Base-by-base conservation (phyloP, 345 rosid species). In the Adansonia digitata region DNA sequence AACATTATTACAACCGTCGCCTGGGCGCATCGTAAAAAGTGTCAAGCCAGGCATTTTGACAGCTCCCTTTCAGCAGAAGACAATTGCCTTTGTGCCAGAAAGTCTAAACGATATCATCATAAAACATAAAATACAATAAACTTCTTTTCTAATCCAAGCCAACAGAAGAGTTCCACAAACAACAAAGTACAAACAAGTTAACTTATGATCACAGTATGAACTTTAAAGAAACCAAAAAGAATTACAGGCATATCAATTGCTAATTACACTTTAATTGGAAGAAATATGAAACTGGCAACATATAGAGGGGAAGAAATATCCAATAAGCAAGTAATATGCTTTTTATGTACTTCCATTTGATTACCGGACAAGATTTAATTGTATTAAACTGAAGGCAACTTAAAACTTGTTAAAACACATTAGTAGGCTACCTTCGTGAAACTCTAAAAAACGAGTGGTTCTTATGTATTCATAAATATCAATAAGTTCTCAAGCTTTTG, bases 51-150 rank as follows among this genome's bases (percentile, higher is more conserved):
- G 42, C 61, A 73, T 48, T 27, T 39, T 22, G 40, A 65, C n/a
- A 52, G 56, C 72, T 52, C 63, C 55, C 29, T 9, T 60, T 13
- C 42, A 60, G 57, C 35, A 26, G 24, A 43, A 22, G 43, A 20
- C 26, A 26, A 12, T 66, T 77, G 69, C 69, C 51, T 73, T 56
- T 56, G 26, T 65, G 59, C 75, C 53, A 42, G 7, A 48, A 69
- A 27, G 56, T 68, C 57, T 69, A 69, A 48, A 45, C 26, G 37
- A 45, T 26, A 67, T 67, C 71, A 69, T 57, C 35, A 69, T 48
- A 27, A 69, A 69, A 69, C 72, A 69, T 48, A 29, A 48, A 68
- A 69, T 46, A 69, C 17, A 69, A 48, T 48, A 69, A 69, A 48
- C 72, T 48, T 51, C 71, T 9, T 63, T 13, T 69, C 69, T 24